Conservation (phyloP, 176 grass and related monocot species). For the Oryza glumipatula region DNA sequence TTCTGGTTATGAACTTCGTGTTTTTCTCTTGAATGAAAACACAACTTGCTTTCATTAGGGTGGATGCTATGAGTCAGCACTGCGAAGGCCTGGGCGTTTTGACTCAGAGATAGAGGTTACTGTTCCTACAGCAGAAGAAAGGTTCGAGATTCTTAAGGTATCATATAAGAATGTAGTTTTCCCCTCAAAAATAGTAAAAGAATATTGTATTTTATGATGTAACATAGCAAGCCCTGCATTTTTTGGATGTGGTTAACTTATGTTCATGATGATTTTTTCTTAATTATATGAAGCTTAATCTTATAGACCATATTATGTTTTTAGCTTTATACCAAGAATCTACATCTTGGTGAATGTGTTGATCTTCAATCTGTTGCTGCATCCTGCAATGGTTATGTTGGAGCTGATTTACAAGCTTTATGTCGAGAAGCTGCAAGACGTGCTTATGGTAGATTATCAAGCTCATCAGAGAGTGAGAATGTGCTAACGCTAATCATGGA, state of each 20-base stretch:
- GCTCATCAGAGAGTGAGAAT: slow-evolving; percentile 28
- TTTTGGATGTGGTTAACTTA: not conserved
- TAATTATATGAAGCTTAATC: not conserved
- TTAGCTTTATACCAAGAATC: slow-evolving; percentile 77
- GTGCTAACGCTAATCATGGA: slow-evolving; percentile 58
- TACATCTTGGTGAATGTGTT: slow-evolving; percentile 67
- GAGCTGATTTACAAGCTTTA: slow-evolving; percentile 82
- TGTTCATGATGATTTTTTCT: slow-evolving; percentile 1
- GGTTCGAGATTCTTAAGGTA: slow-evolving; percentile 85
- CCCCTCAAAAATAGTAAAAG: not conserved
- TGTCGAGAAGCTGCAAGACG: slow-evolving; percentile 72
- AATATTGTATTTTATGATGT: not conserved
- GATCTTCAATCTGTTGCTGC: slow-evolving; percentile 75
- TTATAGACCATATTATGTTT: slow-evolving; percentile 39
- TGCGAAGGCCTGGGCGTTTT: slow-evolving; percentile 87
- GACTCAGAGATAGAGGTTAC: slow-evolving; percentile 85
- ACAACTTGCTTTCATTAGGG: slow-evolving; percentile 37
- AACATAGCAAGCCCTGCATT: not conserved
- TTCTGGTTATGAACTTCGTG: not conserved
- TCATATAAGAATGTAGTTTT: not conserved
- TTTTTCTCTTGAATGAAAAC: not conserved
- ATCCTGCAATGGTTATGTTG: slow-evolving; percentile 90
- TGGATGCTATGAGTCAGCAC: slow-evolving; percentile 85
- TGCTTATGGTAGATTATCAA: slow-evolving; percentile 59
- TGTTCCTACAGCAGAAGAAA: slow-evolving; percentile 80